A percentile compares a stretch with the other conserved stretches of the same genome.
Evolutionary conservation across 2,329 filamentous ascomycete species (phyloP).

Genomic region (Cercospora sesami): DNA sequence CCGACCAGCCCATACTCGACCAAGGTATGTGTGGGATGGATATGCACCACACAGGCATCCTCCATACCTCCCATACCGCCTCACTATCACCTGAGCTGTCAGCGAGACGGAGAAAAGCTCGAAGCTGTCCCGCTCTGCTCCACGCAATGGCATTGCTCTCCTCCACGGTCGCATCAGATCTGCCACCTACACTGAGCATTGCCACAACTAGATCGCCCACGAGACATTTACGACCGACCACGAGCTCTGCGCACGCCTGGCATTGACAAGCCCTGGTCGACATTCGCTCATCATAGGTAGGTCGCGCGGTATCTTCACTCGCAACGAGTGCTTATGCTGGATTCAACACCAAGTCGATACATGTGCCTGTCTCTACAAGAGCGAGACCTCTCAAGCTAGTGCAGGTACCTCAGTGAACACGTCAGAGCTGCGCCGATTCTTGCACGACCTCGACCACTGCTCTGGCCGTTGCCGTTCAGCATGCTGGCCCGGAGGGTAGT

Average conservation of each 20-base stretch:
- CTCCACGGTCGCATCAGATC: neutral
- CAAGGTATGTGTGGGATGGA: neutral
- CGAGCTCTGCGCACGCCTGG: neutral
- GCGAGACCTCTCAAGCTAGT: conserved; percentile 16
- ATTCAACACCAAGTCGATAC: neutral
- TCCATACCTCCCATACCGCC: neutral
- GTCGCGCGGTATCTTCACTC: neutral
- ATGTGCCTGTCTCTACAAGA: neutral
- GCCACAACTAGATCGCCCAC: neutral
- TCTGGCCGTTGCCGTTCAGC: conserved; percentile 4
- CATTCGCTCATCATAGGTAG: neutral
- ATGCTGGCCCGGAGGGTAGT: conserved; percentile 8
- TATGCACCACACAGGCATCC: neutral
- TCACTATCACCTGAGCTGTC: neutral
- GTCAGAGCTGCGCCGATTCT: conserved; percentile 21
- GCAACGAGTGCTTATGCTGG: neutral
- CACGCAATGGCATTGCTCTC: neutral
- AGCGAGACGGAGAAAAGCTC: neutral
- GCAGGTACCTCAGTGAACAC: conserved; percentile 27
- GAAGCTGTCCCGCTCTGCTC: neutral
- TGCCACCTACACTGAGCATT: neutral
- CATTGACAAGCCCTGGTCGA: neutral
- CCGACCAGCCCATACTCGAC: neutral
- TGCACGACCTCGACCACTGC: conserved; percentile 7
- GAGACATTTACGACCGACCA: neutral